These are phyloP conservation scores for Chalciporus sp. DNA, from an alignment of 1,284 basidiomycete genomes.

Conservation along the genomic window DNA sequence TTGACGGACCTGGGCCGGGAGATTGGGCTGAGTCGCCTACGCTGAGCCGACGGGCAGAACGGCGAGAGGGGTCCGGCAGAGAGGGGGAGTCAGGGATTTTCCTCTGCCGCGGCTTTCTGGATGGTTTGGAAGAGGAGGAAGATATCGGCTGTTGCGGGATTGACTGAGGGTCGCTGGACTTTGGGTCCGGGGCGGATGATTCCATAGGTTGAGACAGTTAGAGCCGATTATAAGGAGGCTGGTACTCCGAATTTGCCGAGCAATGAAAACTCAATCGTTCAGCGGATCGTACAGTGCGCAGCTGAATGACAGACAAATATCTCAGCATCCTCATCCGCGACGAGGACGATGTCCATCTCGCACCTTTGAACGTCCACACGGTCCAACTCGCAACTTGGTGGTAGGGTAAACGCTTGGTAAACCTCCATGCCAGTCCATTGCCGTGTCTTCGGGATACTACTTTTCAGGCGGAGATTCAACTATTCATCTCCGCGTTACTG, in stretches of 20 bases:
- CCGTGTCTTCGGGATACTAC: slow-evolving; percentile 24
- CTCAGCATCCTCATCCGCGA: slow-evolving; percentile 18
- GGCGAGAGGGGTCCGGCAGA: slow-evolving; percentile 23
- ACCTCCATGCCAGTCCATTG: slow-evolving; percentile 28
- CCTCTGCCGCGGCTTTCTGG: slow-evolving; percentile 52
- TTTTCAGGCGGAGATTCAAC: slow-evolving; percentile 31
- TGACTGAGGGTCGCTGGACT: slow-evolving; percentile 44
- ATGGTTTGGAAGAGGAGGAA: slow-evolving; percentile 36
- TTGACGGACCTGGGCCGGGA: slow-evolving; percentile 19
- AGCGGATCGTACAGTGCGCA: slow-evolving; percentile 7
- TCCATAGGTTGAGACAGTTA: slow-evolving; percentile 30
- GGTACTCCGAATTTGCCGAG: slow-evolving; percentile 40
- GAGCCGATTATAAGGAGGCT: slow-evolving; percentile 28
- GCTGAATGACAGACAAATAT: slow-evolving; percentile 8
- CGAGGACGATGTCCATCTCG: slow-evolving; percentile 11
- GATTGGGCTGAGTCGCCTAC: slow-evolving; percentile 17
- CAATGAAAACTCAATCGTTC: slow-evolving; percentile 19
- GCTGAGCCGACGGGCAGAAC: slow-evolving; percentile 32
- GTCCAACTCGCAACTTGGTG: slow-evolving; percentile 13
- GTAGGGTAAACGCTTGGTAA: slow-evolving; percentile 3
- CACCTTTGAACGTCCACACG: slow-evolving; percentile 19
- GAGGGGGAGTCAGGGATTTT: slow-evolving; percentile 40
- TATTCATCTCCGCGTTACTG: slow-evolving; percentile 25
- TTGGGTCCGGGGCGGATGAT: slow-evolving; percentile 36
- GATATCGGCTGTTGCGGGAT: slow-evolving; percentile 45